These are phyloP conservation scores for Trichoderma atroviride DNA, from an alignment of 2,329 filamentous ascomycete genomes.

Conservation along the genomic window DNA sequence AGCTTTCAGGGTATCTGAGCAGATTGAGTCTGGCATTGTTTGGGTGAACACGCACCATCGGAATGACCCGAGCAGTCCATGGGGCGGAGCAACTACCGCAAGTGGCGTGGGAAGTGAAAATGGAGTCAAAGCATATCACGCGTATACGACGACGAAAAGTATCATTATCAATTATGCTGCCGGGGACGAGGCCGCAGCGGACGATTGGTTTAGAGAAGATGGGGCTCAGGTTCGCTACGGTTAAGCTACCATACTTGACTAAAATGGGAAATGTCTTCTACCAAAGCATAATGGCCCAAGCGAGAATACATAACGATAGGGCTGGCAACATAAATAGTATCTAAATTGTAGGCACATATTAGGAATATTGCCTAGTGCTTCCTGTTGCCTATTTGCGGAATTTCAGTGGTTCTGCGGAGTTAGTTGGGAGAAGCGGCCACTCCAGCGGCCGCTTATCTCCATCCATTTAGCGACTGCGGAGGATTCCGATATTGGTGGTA, in stretches of 20 bases:
- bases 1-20: slow-evolving; percentile 75
- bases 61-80: slow-evolving; percentile 71
- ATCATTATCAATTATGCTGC: slow-evolving; percentile 70
- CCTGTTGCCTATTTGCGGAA: background rate
- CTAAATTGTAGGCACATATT: background rate
- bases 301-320: background rate
- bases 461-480: background rate
- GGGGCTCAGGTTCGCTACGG: slow-evolving; percentile 51
- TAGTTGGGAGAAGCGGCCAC: background rate
- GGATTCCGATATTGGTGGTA: background rate
- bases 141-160: slow-evolving; percentile 64
- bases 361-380: background rate
- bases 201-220: slow-evolving; percentile 70
- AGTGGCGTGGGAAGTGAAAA: slow-evolving; percentile 75
- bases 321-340: background rate
- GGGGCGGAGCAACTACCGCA: slow-evolving; percentile 65
- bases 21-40: slow-evolving; percentile 65
- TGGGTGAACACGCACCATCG: slow-evolving; percentile 67
- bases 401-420: background rate
- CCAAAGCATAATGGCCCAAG: too few relatives aligned
- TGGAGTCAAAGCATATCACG: slow-evolving; percentile 64
- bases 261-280: too few relatives aligned
- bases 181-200: slow-evolving; percentile 53
- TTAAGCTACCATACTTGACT: slow-evolving; percentile 16
- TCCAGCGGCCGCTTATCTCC: background rate